Conservation (phyloP, 192 early-diverging fungal species). For the Rhizophagus sp. region DNA sequence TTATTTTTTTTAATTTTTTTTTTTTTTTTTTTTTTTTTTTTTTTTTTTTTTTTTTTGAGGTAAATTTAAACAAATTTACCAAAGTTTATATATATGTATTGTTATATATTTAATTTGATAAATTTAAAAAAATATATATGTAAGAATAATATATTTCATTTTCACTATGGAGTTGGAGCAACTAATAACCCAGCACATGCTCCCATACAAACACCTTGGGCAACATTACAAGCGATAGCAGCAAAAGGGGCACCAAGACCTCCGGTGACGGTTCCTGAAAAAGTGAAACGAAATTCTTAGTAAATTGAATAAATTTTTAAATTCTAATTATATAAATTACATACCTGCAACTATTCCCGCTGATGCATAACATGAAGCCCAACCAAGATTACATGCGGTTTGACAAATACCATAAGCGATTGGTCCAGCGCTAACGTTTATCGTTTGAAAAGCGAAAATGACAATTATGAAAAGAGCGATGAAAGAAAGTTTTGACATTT, state of each 20-base stretch:
- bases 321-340: neutral
- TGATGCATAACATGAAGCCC: constrained; percentile 9
- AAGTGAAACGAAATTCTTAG: too few species aligned
- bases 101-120: too few species aligned
- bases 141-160: too few species aligned
- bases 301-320: neutral
- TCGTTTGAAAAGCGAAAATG: neutral
- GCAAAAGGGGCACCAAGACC: neutral
- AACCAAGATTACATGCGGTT: constrained; percentile 15
- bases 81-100: too few species aligned
- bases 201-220: constrained; percentile 22
- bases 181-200: neutral
- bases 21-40: too few species aligned
- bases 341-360: constrained; percentile 1
- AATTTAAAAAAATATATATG: too few species aligned
- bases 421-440: neutral
- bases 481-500: neutral
- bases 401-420: neutral
- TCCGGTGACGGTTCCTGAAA: constrained; percentile 1
- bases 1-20: too few species aligned
- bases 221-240: neutral
- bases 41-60: too few species aligned
- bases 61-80: too few species aligned
- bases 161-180: constrained; percentile 12
- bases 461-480: neutral